These are phyloP conservation scores for Penicillium coprophilum DNA, from an alignment of 495 filamentous ascomycete genomes.

Conservation along the genomic window DNA sequence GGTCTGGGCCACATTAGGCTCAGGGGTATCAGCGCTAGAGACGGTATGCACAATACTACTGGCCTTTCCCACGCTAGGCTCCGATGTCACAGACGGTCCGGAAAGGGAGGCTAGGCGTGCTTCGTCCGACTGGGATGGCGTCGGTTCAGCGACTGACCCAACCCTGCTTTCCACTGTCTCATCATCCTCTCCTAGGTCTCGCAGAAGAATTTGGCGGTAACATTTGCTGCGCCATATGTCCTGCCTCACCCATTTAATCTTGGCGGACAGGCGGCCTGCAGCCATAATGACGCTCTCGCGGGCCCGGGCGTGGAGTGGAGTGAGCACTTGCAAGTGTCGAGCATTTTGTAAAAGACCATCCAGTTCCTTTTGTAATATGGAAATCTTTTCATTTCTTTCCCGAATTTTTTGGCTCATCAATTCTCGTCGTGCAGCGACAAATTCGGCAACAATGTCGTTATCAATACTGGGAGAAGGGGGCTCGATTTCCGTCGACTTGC, in stretches of 20 bases:
- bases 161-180: constrained; percentile 18
- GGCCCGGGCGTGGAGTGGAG: constrained; percentile 82
- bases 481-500: constrained; percentile 31
- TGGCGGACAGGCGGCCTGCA: constrained; percentile 81
- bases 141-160: constrained; percentile 21
- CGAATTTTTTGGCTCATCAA: constrained; percentile 80
- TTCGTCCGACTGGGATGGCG: constrained; percentile 10
- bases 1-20: constrained; percentile 3
- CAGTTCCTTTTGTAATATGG: constrained; percentile 67
- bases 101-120: constrained; percentile 22
- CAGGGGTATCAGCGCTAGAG: constrained; percentile 24
- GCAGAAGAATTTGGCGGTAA: constrained; percentile 79
- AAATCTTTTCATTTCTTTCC: constrained; percentile 80
- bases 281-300: constrained; percentile 81
- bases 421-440: constrained; percentile 73
- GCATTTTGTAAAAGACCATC: constrained; percentile 85
- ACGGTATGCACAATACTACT: constrained; percentile 23
- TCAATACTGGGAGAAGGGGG: constrained; percentile 63
- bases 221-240: constrained; percentile 92
- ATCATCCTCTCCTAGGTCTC: constrained; percentile 80
- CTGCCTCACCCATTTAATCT: constrained; percentile 87
- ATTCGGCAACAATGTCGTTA: constrained; percentile 75
- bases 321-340: constrained; percentile 85
- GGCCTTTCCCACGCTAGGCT: constrained; percentile 17
- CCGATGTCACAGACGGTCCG: constrained; percentile 24